These are phyloP conservation scores for Colletotrichum echinochloae DNA, from an alignment of 2,329 filamentous ascomycete genomes.

Conservation along the genomic window DNA sequence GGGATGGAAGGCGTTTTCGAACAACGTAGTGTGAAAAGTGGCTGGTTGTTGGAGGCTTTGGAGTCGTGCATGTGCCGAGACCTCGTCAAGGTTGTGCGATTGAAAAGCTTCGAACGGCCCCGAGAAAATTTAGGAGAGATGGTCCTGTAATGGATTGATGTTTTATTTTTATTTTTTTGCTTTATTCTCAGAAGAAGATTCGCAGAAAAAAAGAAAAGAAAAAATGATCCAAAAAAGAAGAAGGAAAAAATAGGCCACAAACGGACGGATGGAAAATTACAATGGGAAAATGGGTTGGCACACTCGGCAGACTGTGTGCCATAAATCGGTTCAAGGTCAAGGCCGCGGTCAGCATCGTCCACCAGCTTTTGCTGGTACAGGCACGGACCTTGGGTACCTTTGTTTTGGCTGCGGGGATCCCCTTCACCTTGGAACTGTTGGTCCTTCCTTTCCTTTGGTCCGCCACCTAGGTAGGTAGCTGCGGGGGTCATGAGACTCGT, in stretches of 20 bases:
- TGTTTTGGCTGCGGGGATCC: background rate
- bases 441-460: background rate
- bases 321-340: conserved; percentile 25
- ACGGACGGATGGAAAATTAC: conserved; percentile 19
- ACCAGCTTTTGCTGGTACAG: conserved; percentile 7
- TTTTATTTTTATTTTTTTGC: background rate
- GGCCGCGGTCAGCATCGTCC: conserved; percentile 16
- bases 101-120: background rate
- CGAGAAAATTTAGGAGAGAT: background rate
- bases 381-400: background rate
- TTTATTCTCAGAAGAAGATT: background rate
- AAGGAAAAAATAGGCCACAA: background rate
- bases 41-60: background rate
- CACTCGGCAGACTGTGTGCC: background rate
- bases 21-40: background rate
- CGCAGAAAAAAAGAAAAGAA: conserved; percentile 4
- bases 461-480: background rate
- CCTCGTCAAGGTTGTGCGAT: background rate
- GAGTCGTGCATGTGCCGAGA: background rate
- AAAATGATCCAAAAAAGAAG: conserved; percentile 2
- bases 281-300: conserved; percentile 30
- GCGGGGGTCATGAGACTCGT: background rate
- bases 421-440: background rate
- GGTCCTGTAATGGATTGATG: background rate
- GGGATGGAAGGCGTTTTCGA: background rate